A percentile compares a stretch with the other conserved stretches of the same genome.
Evolutionary conservation across 78 protist species (phyloP).

Genomic region (Protostelium mycophagum): DNA sequence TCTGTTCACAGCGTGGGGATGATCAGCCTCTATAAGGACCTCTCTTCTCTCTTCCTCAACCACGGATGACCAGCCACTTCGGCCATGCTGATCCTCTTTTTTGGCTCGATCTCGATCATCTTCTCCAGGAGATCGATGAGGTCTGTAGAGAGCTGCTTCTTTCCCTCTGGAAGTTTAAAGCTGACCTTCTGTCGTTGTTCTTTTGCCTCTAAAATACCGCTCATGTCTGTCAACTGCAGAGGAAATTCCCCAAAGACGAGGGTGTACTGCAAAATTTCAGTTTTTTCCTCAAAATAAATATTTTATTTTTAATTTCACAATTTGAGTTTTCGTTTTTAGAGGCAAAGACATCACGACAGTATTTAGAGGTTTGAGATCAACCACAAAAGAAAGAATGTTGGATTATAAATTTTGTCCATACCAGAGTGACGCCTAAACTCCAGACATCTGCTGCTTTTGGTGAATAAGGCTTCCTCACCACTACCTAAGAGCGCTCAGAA

Average conservation of each 20-base stretch:
- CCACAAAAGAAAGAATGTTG: too few species aligned
- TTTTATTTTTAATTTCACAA: too few species aligned
- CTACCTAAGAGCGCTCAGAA: too few species aligned
- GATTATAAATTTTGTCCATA: too few species aligned
- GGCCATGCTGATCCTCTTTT: not conserved
- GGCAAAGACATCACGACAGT: too few species aligned
- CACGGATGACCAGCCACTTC: not conserved
- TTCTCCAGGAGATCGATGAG: not conserved
- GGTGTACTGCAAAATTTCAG: too few species aligned
- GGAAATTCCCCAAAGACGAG: not conserved
- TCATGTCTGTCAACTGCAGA: not conserved
- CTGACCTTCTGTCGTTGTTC: not conserved
- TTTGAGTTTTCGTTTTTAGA: too few species aligned
- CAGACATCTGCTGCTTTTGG: not conserved
- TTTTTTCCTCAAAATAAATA: too few species aligned
- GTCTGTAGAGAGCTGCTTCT: not conserved
- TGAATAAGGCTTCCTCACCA: not conserved
- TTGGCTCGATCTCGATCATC: not conserved
- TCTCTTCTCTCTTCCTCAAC: not conserved
- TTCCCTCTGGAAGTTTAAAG: not conserved
- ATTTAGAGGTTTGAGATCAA: too few species aligned
- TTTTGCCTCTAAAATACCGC: not conserved
- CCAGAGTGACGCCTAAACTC: not conserved
- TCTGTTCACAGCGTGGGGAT: too few species aligned
- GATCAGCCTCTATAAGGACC: too few species aligned